Percentiles rank a stretch among this genome's conserved stretches.
phyloP scores from a whole-genome alignment of 768 basidiomycete genomes.

The Auricularia cornea region DNA sequence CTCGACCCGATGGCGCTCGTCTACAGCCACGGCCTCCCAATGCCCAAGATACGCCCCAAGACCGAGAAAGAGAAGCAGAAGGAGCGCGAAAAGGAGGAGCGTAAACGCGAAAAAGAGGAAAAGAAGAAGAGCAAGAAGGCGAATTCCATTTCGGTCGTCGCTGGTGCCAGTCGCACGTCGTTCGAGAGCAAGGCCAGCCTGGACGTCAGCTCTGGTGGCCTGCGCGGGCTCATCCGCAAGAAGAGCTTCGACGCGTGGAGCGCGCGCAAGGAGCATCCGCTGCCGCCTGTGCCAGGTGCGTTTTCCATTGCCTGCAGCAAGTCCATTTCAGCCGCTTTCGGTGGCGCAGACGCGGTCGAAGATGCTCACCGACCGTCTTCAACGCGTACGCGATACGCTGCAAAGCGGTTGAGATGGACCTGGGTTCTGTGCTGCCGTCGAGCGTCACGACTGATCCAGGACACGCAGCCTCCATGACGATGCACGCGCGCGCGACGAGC shows the following conservation, averaged over 20 bases:
- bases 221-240: neutral
- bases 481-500: too few relatives aligned
- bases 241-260: constrained; percentile 1
- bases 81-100: neutral
- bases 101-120: neutral
- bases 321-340: too few relatives aligned
- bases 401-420: too few relatives aligned
- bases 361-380: too few relatives aligned
- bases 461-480: too few relatives aligned
- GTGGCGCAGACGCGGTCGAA: too few relatives aligned
- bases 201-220: neutral
- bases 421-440: too few relatives aligned
- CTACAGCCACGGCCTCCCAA: neutral
- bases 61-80: neutral
- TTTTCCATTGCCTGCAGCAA: too few relatives aligned
- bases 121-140: neutral
- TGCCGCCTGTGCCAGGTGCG: too few relatives aligned
- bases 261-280: neutral
- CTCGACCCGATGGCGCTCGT: neutral
- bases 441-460: too few relatives aligned
- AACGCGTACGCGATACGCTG: too few relatives aligned
- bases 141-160: neutral
- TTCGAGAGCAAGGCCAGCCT: too few relatives aligned
- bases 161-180: neutral
- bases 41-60: neutral